Conservation (phyloP, 116 monocot genomes). For the Cymodocea nodosa region DNA sequence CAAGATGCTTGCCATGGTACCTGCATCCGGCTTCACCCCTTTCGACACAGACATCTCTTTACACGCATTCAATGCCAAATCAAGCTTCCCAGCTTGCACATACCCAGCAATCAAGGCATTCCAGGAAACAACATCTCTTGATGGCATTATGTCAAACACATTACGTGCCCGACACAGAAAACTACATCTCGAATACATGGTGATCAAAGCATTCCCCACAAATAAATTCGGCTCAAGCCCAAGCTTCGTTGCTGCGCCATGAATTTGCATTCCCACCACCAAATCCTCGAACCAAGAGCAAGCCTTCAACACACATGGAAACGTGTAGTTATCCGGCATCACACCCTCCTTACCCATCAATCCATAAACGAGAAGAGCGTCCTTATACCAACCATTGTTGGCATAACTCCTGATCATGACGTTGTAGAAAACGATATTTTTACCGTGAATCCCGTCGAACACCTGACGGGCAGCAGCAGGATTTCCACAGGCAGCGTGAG, state of each 20-base stretch:
- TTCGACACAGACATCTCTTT: slow-evolving; percentile 23
- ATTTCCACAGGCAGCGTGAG: slow-evolving; percentile 34
- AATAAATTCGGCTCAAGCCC: slow-evolving; percentile 65
- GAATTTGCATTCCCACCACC: slow-evolving; percentile 38
- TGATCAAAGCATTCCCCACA: slow-evolving; percentile 56
- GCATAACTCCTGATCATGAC: slow-evolving; percentile 77
- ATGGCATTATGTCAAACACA: slow-evolving; percentile 44
- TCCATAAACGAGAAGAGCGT: slow-evolving; percentile 46
- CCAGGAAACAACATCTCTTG: slow-evolving; percentile 65
- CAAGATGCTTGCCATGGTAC: slow-evolving; percentile 70
- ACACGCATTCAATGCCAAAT: slow-evolving; percentile 31
- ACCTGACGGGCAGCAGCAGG: slow-evolving; percentile 23
- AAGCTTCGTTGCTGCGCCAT: slow-evolving; percentile 20
- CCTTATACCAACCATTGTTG: slow-evolving; percentile 21
- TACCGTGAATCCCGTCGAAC: slow-evolving; percentile 33
- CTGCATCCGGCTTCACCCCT: slow-evolving; percentile 37
- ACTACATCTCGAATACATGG: slow-evolving; percentile 39
- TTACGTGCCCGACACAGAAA: slow-evolving; percentile 12
- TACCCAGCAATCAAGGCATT: slow-evolving; percentile 67
- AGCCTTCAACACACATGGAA: slow-evolving; percentile 76
- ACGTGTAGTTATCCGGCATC: slow-evolving; percentile 65
- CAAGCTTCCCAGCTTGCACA: slow-evolving; percentile 24
- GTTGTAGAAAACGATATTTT: slow-evolving; percentile 56
- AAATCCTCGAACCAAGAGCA: slow-evolving; percentile 42
- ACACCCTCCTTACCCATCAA: slow-evolving; percentile 13